Percentiles rank a stretch among this genome's conserved stretches.
phyloP scores from a whole-genome alignment of 73 alveolate species.

The Stentor roeselii region DNA sequence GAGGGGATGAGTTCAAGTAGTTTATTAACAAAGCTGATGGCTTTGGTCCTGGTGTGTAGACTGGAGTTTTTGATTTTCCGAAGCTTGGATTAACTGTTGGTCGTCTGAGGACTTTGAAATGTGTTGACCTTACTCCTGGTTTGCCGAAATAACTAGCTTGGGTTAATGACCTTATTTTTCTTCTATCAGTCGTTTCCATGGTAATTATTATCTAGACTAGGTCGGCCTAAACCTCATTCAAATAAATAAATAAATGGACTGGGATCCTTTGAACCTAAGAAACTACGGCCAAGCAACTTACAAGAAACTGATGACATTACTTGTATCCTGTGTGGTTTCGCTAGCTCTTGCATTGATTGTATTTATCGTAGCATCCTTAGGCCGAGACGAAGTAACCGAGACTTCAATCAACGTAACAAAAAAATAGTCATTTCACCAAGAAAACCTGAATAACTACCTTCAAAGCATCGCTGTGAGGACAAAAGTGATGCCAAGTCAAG shows the following conservation, averaged over 20 bases:
- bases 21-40: no score
- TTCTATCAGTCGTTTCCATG: no score
- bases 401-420: background rate
- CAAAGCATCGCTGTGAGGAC: background rate
- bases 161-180: no score
- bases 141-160: no score
- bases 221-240: no score
- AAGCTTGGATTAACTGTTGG: no score
- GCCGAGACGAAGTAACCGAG: background rate
- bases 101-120: no score
- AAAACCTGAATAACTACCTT: background rate
- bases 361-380: background rate
- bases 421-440: background rate
- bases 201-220: no score
- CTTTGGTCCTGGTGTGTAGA: no score
- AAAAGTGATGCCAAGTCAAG: background rate
- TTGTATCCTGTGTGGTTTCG: background rate
- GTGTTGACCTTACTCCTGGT: no score
- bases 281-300: background rate
- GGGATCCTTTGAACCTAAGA: background rate
- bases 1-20: no score
- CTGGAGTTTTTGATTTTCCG: no score
- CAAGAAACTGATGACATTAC: background rate
- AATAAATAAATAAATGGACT: constrained; percentile 5
- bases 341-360: background rate